Evolutionary conservation across 106 monocot species (phyloP).

Genomic region (Allium cepa): DNA sequence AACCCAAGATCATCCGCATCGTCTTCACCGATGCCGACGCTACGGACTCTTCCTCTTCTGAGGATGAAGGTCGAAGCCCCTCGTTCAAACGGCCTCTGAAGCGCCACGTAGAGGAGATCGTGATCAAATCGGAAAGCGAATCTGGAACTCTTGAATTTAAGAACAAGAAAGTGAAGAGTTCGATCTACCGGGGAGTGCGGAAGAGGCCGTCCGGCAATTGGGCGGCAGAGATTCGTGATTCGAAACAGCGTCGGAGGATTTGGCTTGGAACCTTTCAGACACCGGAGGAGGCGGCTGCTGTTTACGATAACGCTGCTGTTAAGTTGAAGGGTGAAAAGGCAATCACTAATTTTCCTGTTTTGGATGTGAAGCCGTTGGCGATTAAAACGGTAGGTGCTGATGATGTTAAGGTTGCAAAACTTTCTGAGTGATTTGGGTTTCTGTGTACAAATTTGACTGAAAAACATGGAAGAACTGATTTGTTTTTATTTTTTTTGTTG

Average conservation of each 20-base stretch:
- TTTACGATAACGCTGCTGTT: conserved; percentile 19
- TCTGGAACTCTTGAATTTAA: neutral
- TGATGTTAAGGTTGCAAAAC: neutral
- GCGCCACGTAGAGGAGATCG: conserved; percentile 19
- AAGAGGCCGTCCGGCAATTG: conserved; percentile 34
- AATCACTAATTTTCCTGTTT: conserved; percentile 10
- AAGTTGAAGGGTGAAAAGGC: conserved; percentile 9
- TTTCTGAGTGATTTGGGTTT: too few relatives aligned
- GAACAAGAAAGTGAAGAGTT: neutral
- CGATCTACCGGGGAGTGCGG: conserved; percentile 17
- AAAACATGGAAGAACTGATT: too few relatives aligned
- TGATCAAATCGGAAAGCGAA: neutral
- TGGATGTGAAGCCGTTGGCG: neutral
- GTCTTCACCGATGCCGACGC: conserved; percentile 19
- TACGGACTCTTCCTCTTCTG: conserved; percentile 16
- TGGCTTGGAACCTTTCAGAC: conserved; percentile 21
- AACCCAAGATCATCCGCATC: conserved; percentile 13
- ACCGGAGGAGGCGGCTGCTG: conserved; percentile 8
- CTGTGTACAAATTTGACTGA: too few relatives aligned
- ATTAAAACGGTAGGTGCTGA: neutral
- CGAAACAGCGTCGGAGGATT: conserved; percentile 6
- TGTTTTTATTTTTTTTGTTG: too few relatives aligned
- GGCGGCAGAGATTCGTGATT: conserved; percentile 52
- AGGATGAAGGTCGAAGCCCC: neutral
- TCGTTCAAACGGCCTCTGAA: neutral